Base-by-base conservation (phyloP, 2,329 filamentous ascomycete genomes). In the Ophiosphaerella herpotricha region DNA sequence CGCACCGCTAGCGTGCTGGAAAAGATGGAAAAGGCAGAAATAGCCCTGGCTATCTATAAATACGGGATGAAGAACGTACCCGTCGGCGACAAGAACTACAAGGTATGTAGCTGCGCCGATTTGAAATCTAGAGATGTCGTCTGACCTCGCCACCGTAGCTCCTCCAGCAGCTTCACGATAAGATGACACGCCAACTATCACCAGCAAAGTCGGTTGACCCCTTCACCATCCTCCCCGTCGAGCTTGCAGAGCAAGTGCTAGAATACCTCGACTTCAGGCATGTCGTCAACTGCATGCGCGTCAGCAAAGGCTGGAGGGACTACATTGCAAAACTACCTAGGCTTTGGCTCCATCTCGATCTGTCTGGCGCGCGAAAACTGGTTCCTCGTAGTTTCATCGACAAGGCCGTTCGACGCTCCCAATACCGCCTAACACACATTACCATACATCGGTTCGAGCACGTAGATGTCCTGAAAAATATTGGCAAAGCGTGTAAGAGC, bases 51-150 rank as follows among this genome's bases (percentile, higher is more conserved):
- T 9, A 78, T 85, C 21, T 86, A 85, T 67, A 75, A 78, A 23
- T 80, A 82, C 61, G 84, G 81, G n/a, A 69, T 86, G 55, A 81
- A 79, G 52, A 76, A 73, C 39, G 72, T 85, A 16, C 71, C 76
- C 8, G 62, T 71, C n/a, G 65, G 72, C 2, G 58, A 68, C 31
- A 60, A 64, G 46, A 63, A 68, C 43, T 70, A 67, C 57, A 64
- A 64, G 56, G 68, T 70, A 48, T 26, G 55, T 43, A 8, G 2
- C 5, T 12, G 1, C 7, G 2, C 11, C 13, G 14, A 13, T 36
- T 31, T 7, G 8, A 21, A 34, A n/a, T 18, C 21, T 35, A 26
- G 26, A 29, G 31, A 16, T 14, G 11, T 43, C 26, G 13, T 5
- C 43, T 52, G 13, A 50, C 34, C 5, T 39, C 7, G 2, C 23